These are phyloP conservation scores for Botryotinia convoluta DNA, from an alignment of 2,329 filamentous ascomycete species.

Conservation along the genomic window DNA sequence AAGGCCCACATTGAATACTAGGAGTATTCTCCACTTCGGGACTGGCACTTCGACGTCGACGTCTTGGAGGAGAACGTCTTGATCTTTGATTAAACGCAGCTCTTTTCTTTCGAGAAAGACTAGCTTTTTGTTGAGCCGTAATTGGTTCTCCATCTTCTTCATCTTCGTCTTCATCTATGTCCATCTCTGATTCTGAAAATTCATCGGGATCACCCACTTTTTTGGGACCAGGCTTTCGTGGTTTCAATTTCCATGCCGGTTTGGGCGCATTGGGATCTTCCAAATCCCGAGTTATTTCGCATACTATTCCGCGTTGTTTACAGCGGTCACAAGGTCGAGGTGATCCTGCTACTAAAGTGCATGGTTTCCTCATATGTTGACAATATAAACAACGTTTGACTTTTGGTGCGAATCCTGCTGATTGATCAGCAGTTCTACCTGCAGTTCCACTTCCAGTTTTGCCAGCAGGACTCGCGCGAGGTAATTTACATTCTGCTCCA, in stretches of 20 bases:
- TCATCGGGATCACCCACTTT: background rate
- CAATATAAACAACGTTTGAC: background rate
- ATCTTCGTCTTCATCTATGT: background rate
- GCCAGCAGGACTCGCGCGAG: rapidly evolving
- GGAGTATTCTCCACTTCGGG: background rate
- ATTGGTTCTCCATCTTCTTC: background rate
- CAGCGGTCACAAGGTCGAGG: slow-evolving; percentile 11
- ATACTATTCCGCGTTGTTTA: background rate
- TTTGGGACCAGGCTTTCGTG: no score
- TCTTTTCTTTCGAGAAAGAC: background rate
- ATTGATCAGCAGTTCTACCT: background rate
- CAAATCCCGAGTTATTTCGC: background rate
- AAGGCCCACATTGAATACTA: background rate
- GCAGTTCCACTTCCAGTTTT: background rate
- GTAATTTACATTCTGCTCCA: background rate
- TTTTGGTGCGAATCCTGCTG: background rate
- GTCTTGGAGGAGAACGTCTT: background rate
- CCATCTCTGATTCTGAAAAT: background rate
- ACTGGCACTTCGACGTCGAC: background rate
- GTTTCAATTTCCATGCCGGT: background rate
- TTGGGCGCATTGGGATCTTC: background rate
- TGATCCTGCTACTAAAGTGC: background rate
- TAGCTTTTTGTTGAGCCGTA: background rate
- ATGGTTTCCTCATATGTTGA: slow-evolving; percentile 5
- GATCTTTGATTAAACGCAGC: background rate